Evolutionary conservation across 331 rosid species (phyloP).

Genomic region (Telfairia occidentalis): DNA sequence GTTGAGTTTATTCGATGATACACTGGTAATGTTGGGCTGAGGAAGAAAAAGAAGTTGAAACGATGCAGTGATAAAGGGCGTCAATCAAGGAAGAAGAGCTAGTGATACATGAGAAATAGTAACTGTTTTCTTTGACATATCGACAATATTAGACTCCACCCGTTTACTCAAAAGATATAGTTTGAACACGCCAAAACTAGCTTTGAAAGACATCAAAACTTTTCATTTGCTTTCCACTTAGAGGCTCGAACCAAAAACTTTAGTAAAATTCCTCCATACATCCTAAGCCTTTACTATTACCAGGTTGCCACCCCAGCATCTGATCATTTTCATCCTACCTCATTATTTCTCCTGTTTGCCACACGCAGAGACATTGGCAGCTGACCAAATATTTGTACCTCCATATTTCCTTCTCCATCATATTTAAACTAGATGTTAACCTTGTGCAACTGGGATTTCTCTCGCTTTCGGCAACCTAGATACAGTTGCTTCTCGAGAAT

Average conservation of each 20-base stretch:
- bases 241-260: background rate
- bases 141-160: background rate
- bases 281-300: background rate
- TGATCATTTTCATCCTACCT: background rate
- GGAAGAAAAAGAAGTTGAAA: background rate
- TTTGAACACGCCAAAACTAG: too few relatives aligned
- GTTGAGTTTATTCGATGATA: background rate
- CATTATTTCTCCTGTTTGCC: background rate
- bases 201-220: too few relatives aligned
- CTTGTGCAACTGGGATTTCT: background rate
- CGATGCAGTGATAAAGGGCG: background rate
- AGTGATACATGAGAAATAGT: background rate
- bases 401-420: background rate
- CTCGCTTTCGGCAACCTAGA: background rate
- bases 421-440: background rate
- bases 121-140: background rate
- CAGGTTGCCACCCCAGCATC: background rate
- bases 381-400: background rate
- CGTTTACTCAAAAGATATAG: background rate
- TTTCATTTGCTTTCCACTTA: background rate
- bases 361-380: background rate
- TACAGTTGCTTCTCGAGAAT: background rate
- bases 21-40: background rate
- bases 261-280: background rate
- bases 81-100: background rate